Base-by-base conservation (phyloP, 129 eudicot genomes). In the Flaveria robusta region DNA sequence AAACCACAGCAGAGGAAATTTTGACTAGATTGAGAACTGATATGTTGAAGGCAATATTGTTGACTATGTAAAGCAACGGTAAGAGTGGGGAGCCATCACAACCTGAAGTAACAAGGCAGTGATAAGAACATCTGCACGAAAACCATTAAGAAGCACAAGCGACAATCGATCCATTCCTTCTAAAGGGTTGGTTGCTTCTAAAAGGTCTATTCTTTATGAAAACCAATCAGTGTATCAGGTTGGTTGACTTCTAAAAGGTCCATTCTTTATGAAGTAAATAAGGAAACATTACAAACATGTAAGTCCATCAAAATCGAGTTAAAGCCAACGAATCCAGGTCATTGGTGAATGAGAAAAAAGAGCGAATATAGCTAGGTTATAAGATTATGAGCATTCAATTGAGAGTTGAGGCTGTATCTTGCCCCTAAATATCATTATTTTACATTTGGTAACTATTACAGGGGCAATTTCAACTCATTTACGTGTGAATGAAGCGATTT, bases 31-130 rank as follows among this genome's bases (percentile, higher is more conserved):
- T 85, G 80, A 93, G 95, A 60, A 85, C 70, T 7, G 98, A 86
- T 70, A 93, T 85, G 78, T 93, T 93, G 90, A 93, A 93, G 65
- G 90, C 92, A 29, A 93, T 86, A 68, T 93, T 93, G 79, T 83
- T 83, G 77, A 79, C 68, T 71, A 93, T 83, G 71, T 88, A 93
- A 22, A 93, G 90, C 24, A 93, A 79, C 49, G 98, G 98, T 31
- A 93, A 63, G 59, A 93, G 62, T 12, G 98, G 96, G 7, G 98
- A 90, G 78, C 98, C 98, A 6, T 93, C 88, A 62, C 98, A 93
- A 23, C 96, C 98, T 93, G 86, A 78, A 56, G 54, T 68, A 63
- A 31, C 26, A 67, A 59, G 22, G 34, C 64, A 71, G 71, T 46
- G 50, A 77, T 34, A 55, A 77, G 66, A 26, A 47, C 49, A 71